Base-by-base conservation (phyloP, 768 basidiomycete species). In the Calocybe cyanea region DNA sequence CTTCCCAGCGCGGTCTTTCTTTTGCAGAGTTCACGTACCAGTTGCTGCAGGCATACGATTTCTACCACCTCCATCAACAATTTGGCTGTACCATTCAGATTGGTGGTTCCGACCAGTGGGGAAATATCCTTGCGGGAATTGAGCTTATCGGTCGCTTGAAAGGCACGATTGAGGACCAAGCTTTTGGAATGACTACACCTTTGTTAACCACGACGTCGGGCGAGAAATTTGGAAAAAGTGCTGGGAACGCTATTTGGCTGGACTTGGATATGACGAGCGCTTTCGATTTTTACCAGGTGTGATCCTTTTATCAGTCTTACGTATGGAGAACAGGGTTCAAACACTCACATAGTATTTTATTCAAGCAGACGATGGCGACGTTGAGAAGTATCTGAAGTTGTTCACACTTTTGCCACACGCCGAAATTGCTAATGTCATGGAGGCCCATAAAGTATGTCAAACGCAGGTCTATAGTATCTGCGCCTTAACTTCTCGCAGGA, bases 1-100 rank as follows among this genome's bases (percentile, higher is more conserved):
- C 72, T 5, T 82, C 89, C 0, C 81, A 85, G 50, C 79, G 83
- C 55, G 95, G 95, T 36, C 85, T 98, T 50, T 96, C 94, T n/a
- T 99, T 95, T 69, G 92, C 94, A 15, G 96, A 99, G 62, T 98
- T 99, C 67, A 83, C 90, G 3, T 99, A 99, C 63, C 96, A 99
- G 59, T 80, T 99, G 18, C 76, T 99, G 20, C 96, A 99, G 68
- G 96, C 92, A 9, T 90, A 93, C 66, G 96, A 99, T 66, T 99
- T 96, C 66, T 78, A 85, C 53, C 71, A 83, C 55, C 75, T 99
- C 7, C 68, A 87, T 61, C 71, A 73, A 52, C 62, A 75, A 17
- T 71, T 77, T 42, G 72, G 71, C 3, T 97, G 95, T 63, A 77
- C 78, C 11, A 78, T 96, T 34, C 96, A 99, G 64, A 68, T 98